These are phyloP conservation scores for Macrophomina phaseolina DNA, from an alignment of 2,329 filamentous ascomycete genomes.

Conservation along the genomic window DNA sequence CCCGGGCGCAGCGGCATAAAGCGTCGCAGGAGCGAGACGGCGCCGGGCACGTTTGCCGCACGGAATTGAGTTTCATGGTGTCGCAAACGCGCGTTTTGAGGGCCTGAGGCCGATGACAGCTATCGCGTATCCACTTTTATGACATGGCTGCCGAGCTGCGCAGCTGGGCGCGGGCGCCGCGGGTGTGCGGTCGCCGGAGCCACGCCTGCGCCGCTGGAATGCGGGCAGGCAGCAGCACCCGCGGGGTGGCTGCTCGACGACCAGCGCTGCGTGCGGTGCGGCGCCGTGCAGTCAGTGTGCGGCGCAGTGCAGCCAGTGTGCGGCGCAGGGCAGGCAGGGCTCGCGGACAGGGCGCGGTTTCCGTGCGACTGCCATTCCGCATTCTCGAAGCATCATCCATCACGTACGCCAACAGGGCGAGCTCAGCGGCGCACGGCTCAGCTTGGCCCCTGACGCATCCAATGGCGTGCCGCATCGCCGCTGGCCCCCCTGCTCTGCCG, in stretches of 20 bases:
- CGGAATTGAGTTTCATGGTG: constrained; percentile 20
- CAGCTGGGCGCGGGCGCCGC: constrained; percentile 14
- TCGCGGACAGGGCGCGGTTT: not conserved
- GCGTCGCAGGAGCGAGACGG: constrained; percentile 18
- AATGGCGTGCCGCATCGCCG: constrained; percentile 22
- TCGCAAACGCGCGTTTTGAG: constrained; percentile 26
- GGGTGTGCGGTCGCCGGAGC: not conserved
- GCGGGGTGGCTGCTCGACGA: not conserved
- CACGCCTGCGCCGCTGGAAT: not conserved
- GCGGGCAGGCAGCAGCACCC: no score
- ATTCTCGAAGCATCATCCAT: constrained; percentile 24
- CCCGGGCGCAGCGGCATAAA: constrained; percentile 4
- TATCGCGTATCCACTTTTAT: constrained; percentile 25
- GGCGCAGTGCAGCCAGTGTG: no score
- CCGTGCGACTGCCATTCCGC: constrained; percentile 8
- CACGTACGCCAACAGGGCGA: constrained; percentile 1
- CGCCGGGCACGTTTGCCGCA: constrained; percentile 8
- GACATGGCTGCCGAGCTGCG: constrained; percentile 24
- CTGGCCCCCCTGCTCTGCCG: constrained; percentile 16
- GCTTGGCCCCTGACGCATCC: constrained; percentile 3
- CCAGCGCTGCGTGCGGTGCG: not conserved
- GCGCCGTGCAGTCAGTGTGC: no score
- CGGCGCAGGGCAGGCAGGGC: constrained; percentile 1
- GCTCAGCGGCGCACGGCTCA: not conserved
- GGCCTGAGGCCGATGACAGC: constrained; percentile 24